Conservation (phyloP, 805 yeast genomes). For the Lachancea mirantina region DNA sequence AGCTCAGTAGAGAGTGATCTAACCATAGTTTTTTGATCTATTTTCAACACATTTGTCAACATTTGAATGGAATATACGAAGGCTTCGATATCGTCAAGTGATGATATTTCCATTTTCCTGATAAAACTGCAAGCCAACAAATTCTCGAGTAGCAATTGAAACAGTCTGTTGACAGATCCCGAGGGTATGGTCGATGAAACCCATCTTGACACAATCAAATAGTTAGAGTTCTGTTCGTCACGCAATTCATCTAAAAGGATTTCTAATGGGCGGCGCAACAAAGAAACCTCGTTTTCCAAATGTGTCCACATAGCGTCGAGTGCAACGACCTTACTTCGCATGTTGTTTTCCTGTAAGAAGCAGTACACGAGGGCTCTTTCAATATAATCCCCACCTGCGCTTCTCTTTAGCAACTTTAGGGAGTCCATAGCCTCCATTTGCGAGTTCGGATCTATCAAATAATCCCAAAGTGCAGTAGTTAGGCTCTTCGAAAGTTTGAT, state of each 20-base stretch:
- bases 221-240: conserved; percentile 37
- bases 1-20: conserved; percentile 51
- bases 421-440: conserved; percentile 68
- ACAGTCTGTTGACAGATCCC: conserved; percentile 55
- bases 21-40: conserved; percentile 37
- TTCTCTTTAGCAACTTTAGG: conserved; percentile 54
- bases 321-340: conserved; percentile 42
- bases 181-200: conserved; percentile 36
- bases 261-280: conserved; percentile 56
- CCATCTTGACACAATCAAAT: conserved; percentile 43
- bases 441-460: conserved; percentile 40
- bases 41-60: conserved; percentile 44
- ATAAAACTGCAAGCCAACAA: conserved; percentile 38
- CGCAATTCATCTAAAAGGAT: conserved; percentile 58
- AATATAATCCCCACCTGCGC: conserved; percentile 45
- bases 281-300: conserved; percentile 34
- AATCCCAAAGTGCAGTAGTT: conserved; percentile 47
- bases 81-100: conserved; percentile 53
- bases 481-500: conserved; percentile 19
- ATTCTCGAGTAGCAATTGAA: conserved; percentile 53
- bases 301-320: conserved; percentile 71
- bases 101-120: conserved; percentile 24
- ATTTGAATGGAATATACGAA: conserved; percentile 56
- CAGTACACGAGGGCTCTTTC: conserved; percentile 67
- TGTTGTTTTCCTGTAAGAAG: conserved; percentile 36